Evolutionary conservation across 208 protist species (phyloP).

Genomic region (Trypanosoma mega): DNA sequence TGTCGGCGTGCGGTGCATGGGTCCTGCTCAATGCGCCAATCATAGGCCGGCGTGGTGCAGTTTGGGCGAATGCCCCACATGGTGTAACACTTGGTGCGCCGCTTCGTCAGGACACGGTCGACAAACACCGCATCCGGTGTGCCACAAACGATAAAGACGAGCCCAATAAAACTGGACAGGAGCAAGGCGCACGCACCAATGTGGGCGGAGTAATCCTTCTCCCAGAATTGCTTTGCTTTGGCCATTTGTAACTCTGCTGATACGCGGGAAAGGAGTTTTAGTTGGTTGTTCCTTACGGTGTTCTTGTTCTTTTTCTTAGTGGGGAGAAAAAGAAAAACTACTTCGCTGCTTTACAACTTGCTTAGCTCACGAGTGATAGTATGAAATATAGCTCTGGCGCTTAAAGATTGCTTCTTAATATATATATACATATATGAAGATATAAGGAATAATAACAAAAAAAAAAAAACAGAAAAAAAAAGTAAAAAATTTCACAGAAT

Average conservation of each 20-base stretch:
- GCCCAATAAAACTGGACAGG: too few relatives aligned
- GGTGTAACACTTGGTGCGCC: conserved; percentile 55
- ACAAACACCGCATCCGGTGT: conserved; percentile 48
- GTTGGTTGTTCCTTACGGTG: too few relatives aligned
- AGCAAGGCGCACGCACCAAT: too few relatives aligned
- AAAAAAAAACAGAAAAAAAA: not conserved
- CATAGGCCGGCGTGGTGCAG: conserved; percentile 47
- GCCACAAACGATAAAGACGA: conserved; percentile 42
- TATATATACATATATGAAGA: not conserved
- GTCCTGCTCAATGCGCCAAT: conserved; percentile 40
- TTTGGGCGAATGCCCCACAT: conserved; percentile 54
- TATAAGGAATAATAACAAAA: not conserved
- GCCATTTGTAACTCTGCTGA: too few relatives aligned
- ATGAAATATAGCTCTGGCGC: conserved; percentile 34
- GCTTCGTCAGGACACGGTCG: conserved; percentile 8
- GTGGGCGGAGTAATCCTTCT: too few relatives aligned
- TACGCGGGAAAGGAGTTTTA: too few relatives aligned
- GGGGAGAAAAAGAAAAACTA: conserved; percentile 45
- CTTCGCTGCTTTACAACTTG: conserved; percentile 42
- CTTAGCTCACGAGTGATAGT: conserved; percentile 41
- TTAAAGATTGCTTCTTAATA: conserved; percentile 46
- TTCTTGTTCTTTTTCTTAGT: too few relatives aligned
- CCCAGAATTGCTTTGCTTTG: too few relatives aligned
- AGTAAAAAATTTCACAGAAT: not conserved
- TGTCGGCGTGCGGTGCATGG: conserved; percentile 36